Percentiles rank a stretch among this genome's conserved stretches.
Evolutionary conservation across 495 filamentous ascomycete genomes (phyloP).

Genomic region (Penicillium flavigenum): DNA sequence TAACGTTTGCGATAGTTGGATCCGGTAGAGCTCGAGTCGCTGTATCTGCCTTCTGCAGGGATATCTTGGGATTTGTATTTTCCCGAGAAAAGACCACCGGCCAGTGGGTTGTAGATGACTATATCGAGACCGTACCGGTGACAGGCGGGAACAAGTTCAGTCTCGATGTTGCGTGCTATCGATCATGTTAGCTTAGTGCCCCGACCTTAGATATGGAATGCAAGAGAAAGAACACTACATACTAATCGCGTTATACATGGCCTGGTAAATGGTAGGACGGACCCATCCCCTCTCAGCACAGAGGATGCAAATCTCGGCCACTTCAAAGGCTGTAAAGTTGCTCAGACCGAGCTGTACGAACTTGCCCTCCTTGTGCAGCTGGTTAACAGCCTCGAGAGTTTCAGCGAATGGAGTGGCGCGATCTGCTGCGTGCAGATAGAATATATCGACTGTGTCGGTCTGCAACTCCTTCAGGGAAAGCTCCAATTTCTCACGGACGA

Average conservation of each 20-base stretch:
- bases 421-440: conserved; percentile 86
- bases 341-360: conserved; percentile 78
- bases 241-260: conserved; percentile 64
- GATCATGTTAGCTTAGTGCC: conserved; percentile 48
- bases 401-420: conserved; percentile 74
- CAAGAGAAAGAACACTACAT: conserved; percentile 11
- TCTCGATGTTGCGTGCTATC: conserved; percentile 63
- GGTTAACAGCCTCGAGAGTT: conserved; percentile 72
- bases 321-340: conserved; percentile 88
- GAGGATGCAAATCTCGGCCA: conserved; percentile 83
- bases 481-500: conserved; percentile 61
- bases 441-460: conserved; percentile 78
- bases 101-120: conserved; percentile 85
- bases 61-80: conserved; percentile 75
- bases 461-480: conserved; percentile 68
- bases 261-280: conserved; percentile 63
- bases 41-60: conserved; percentile 69
- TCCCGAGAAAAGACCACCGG: conserved; percentile 77
- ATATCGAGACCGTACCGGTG: conserved; percentile 78
- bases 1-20: conserved; percentile 72
- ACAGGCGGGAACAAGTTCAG: conserved; percentile 74
- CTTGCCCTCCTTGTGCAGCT: conserved; percentile 83
- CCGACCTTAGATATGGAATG: neutral
- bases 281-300: conserved; percentile 76
- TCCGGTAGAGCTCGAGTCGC: conserved; percentile 54